phyloP scores from a whole-genome alignment of 1,284 basidiomycete species.

The Melanopsichium pennsylvanicum region DNA sequence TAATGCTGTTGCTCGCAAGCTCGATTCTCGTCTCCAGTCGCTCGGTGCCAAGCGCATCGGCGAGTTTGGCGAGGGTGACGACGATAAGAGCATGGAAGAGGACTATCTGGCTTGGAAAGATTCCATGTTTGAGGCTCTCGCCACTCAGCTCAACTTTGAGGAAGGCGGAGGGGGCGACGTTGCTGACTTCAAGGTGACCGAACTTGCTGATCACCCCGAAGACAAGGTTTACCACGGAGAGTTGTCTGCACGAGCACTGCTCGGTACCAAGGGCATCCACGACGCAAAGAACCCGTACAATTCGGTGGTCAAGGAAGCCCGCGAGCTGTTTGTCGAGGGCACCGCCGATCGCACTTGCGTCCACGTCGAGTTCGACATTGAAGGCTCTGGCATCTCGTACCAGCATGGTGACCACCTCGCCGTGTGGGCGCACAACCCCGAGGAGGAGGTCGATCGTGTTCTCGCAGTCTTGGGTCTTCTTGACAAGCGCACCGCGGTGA shows the following conservation, averaged over 20 bases:
- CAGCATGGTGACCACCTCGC: constrained; percentile 98
- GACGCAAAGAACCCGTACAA: constrained; percentile 97
- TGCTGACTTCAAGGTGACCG: constrained; percentile 91
- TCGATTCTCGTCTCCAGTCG: constrained; percentile 78
- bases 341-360: constrained; percentile 85
- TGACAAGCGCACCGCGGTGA: constrained; percentile 75
- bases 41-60: constrained; percentile 89
- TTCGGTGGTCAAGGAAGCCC: constrained; percentile 78
- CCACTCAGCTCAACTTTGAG: constrained; percentile 82
- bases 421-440: constrained; percentile 94
- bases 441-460: constrained; percentile 87
- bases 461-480: constrained; percentile 84
- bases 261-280: constrained; percentile 83
- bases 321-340: constrained; percentile 81
- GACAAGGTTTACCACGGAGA: constrained; percentile 63
- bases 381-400: constrained; percentile 95
- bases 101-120: constrained; percentile 99
- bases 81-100: constrained; percentile 99
- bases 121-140: constrained; percentile 89
- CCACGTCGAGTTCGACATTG: constrained; percentile 91
- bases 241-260: constrained; percentile 76
- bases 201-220: constrained; percentile 70
- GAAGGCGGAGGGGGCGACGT: constrained; percentile 94
- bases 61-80: constrained; percentile 92
- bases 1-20: constrained; percentile 83